Base-by-base conservation (phyloP, 75 land plant genomes). In the Gnetum montanum region DNA sequence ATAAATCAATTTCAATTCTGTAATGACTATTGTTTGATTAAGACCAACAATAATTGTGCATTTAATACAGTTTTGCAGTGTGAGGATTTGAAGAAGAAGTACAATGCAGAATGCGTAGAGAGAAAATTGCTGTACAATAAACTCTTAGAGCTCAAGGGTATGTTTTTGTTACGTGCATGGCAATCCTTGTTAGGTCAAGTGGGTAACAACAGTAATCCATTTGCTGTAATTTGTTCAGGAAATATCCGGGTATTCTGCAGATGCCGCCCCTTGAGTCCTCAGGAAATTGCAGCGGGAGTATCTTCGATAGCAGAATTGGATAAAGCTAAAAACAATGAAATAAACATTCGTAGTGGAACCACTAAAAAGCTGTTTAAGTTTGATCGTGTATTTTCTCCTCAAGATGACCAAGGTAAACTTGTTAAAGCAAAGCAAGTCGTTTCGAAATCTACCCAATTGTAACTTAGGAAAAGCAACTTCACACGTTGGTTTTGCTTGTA, bases 181-280 rank as follows among this genome's bases (percentile, higher is more conserved):
- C 54, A 52, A 19, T 52, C 33, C 22, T 30, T 52, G 30, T 4
- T 53, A 2, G 12, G 12, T 53, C 22, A 8, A 34, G 37, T 2
- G 22, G 22, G 36, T 34, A 33, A 3, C 22, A 15, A 10, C 50
- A 20, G 6, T 27, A 31, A 62, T 19, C 12, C 24, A 45, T 10
- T 16, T 6, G 15, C 29, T 29, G 26, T 23, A 46, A 4, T 43
- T 27, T 31, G 50, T 56, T 64, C 90, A 92, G 97, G 97, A 25
- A 92, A 88, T 49, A 83, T 92, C 16, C 68, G 97, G 57, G 97
- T 88, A 1, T 92, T 88, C 47, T 92, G 97, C 35, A 75, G 97
- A 19, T 92, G 97, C 49, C 73, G 97, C 10, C 97, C 97, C 30
- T 54, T 92, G 44, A 82, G 65, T 52, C 68, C 71, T 44, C 60